Base-by-base conservation (phyloP, 1,139 yeast species). In the Lodderomyces parapsilosis region DNA sequence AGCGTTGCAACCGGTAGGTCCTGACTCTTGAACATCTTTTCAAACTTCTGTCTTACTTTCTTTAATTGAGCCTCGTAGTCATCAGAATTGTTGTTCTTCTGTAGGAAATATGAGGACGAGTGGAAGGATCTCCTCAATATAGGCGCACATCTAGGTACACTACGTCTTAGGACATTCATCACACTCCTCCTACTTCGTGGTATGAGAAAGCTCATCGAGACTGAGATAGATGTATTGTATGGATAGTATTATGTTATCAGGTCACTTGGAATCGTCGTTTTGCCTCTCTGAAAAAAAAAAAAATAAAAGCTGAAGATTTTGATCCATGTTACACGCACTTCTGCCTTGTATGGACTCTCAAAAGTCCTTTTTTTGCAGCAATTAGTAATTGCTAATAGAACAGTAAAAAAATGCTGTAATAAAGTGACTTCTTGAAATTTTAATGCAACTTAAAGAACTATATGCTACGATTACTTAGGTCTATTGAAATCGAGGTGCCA, bases 71-170 rank as follows among this genome's bases (percentile, higher is more conserved):
- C 20, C 38, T 24, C 42, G 42, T 41, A 30, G 18, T 41, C 38
- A 37, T 45, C 27, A 36, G 19, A 33, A 37, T 37, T 17, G 23
- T 32, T 35, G 18, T 43, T 42, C 27, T 40, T 38, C 34, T 45
- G 41, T 23, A 43, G 38, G 28, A 28, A 28, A 28, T 38, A 19
- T 10, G 34, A 15, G 4, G 38, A 39, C 15, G 33, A 23, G 22
- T 43, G 43, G 6, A 39, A 33, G 20, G 15, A 30, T 28, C 39
- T 36, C 27, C 18, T 28, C 18, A 15, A 11, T 13, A 22, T 28
- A 11, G 36, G 36, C 11, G 14, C 15, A 14, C 36, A 35, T 28
- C 30, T 38, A 2, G 36, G n/a, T 9, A 28, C 7, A 19, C 10
- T 20, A 3, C 36, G 23, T 13, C 17, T 42, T 27, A 38, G 36